phyloP scores from a whole-genome alignment of 2,329 filamentous ascomycete genomes.

The Sarocladium kiliense region DNA sequence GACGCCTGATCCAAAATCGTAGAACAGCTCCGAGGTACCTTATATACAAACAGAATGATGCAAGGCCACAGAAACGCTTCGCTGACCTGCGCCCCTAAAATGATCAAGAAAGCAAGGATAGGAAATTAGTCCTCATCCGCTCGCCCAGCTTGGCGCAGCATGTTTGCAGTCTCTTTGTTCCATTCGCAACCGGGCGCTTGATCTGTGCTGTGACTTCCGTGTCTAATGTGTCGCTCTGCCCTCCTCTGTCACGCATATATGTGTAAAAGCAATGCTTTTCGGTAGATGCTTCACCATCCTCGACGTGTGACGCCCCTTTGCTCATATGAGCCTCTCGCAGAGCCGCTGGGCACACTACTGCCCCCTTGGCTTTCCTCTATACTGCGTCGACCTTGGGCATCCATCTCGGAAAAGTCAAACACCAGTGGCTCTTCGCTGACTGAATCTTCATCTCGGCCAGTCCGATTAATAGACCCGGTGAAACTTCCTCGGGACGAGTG shows the following conservation, averaged over 20 bases:
- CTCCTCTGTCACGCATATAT: not conserved
- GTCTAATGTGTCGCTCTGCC: not conserved
- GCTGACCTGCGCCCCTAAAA: not conserved
- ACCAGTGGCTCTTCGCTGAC: constrained; percentile 64
- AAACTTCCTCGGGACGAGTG: constrained; percentile 42
- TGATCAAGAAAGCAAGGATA: not conserved
- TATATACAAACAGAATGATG: not conserved
- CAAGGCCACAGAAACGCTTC: constrained; percentile 1
- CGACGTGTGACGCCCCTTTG: constrained; percentile 28
- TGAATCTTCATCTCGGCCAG: constrained; percentile 40
- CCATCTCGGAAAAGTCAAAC: constrained; percentile 70
- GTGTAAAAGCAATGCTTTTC: not conserved
- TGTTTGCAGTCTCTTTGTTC: not conserved
- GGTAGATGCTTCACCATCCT: constrained; percentile 27
- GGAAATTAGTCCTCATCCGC: not conserved
- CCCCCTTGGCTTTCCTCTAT: constrained; percentile 47
- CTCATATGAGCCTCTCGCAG: constrained; percentile 35
- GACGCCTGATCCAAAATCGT: constrained; percentile 2
- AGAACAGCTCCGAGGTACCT: not conserved
- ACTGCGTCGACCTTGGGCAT: constrained; percentile 51
- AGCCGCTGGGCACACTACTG: constrained; percentile 19
- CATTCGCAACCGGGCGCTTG: not conserved
- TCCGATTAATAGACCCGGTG: constrained; percentile 31
- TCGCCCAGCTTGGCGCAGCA: not conserved
- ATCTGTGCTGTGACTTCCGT: not conserved